Conservation (phyloP, 2,329 filamentous ascomycete genomes). For the Botryotinia calthae region DNA sequence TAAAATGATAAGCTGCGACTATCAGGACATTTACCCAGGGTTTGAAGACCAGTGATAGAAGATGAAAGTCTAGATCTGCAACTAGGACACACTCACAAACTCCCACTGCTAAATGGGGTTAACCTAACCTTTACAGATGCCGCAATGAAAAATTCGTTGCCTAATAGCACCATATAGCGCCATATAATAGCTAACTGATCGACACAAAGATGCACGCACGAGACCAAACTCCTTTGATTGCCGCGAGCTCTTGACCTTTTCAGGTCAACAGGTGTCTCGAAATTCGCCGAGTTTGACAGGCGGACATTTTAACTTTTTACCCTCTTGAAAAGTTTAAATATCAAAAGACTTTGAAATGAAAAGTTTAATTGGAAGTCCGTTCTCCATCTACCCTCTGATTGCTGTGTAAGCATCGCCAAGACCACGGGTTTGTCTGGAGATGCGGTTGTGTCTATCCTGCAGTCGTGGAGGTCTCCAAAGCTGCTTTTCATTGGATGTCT, state of each 20-base stretch:
- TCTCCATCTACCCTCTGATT: not conserved
- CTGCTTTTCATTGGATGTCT: not conserved
- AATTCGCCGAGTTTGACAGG: not conserved
- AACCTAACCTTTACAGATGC: not conserved
- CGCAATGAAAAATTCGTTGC: not conserved
- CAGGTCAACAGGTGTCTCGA: not conserved
- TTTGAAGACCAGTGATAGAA: not conserved
- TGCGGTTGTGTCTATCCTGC: not conserved
- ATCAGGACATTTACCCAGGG: not conserved
- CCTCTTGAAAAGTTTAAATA: not conserved
- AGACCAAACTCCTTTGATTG: not conserved
- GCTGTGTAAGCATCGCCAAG: not conserved
- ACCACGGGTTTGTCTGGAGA: not conserved
- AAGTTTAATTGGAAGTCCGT: not conserved
- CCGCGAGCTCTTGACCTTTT: not conserved
- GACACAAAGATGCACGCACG: not conserved
- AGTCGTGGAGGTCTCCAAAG: not conserved
- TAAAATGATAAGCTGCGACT: not conserved
- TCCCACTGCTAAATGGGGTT: not conserved
- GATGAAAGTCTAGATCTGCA: not conserved
- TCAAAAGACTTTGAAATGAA: not conserved
- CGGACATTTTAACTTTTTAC: not conserved
- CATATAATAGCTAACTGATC: not conserved
- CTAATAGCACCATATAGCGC: not conserved
- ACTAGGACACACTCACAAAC: not conserved